Conservation (phyloP, 257 asterid genomes). For the Ilex asprella region DNA sequence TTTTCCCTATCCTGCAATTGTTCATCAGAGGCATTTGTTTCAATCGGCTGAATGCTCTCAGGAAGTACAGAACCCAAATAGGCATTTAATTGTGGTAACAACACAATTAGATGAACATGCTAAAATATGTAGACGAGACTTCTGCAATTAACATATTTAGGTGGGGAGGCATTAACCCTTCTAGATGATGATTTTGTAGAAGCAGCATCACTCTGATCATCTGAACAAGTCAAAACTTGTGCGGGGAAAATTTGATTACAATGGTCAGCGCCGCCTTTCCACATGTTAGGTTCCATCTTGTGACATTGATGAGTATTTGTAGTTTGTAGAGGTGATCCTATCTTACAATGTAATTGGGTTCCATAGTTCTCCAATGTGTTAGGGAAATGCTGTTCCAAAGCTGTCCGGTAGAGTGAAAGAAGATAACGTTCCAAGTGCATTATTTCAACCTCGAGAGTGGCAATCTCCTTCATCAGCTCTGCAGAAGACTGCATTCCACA, state of each 20-base stretch:
- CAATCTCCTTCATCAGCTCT: slow-evolving; percentile 66
- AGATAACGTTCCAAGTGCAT: slow-evolving; percentile 59
- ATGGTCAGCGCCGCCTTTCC: slow-evolving; percentile 17
- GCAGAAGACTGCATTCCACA: slow-evolving; percentile 45
- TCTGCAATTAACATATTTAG: background rate
- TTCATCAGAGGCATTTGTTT: slow-evolving; percentile 4
- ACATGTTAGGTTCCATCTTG: slow-evolving; percentile 9
- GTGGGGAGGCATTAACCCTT: slow-evolving; percentile 36
- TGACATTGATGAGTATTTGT: slow-evolving; percentile 22
- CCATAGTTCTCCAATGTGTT: slow-evolving; percentile 18
- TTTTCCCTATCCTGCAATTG: slow-evolving; percentile 50
- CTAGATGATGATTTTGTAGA: slow-evolving; percentile 27
- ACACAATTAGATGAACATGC: too few species aligned
- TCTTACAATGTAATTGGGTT: slow-evolving; percentile 16
- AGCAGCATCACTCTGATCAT: slow-evolving; percentile 25
- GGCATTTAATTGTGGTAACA: too few species aligned
- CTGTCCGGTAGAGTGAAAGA: slow-evolving; percentile 65
- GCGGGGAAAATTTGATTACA: slow-evolving; percentile 34
- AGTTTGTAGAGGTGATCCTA: slow-evolving; percentile 19
- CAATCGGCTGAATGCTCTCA: too few species aligned
- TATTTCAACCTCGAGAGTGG: slow-evolving; percentile 65
- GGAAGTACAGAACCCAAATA: too few species aligned
- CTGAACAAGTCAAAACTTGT: slow-evolving; percentile 35
- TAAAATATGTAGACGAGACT: background rate
- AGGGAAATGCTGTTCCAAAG: slow-evolving; percentile 48